Base-by-base conservation (phyloP, 2,329 filamentous ascomycete genomes). In the Trichothecium roseum region DNA sequence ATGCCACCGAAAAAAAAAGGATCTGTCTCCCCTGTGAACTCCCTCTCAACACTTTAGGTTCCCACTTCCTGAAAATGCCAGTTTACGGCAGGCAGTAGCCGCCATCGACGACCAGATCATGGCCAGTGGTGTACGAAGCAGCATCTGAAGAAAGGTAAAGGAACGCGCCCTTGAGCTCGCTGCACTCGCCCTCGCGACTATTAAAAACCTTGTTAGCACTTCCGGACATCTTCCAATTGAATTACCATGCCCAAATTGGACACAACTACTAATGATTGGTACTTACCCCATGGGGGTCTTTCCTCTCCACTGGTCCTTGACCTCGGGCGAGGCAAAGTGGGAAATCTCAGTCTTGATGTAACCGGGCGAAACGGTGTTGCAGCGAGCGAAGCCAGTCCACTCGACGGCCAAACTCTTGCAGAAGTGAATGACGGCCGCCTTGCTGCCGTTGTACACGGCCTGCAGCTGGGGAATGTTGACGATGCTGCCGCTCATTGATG, bases 91-190 rank as follows among this genome's bases (percentile, higher is more conserved):
- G 55, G 49, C 63, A 68, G 57, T 86, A 86, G 37, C 82, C 82
- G 40, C 84, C 84, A 54, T 91, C 84, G 32, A 88, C 72, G 42
- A 84, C 61, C 40, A 91, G 66, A 54, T 87, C 80, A 8, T 72
- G 66, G 1, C 77, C 85, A 8, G 84, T 93, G 14, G 81, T 86
- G 60, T 86, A 93, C 36, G 77, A 83, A n/a, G 80, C 74, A 4
- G 84, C 84, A 57, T 93, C 84, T 12, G 79, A 84, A 14, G 83
- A 81, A 38, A 93, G 66, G 58, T 87, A 91, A 32, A 93, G 60
- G 55, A 83, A 94, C 14, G 81, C 81, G 15, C 84, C 86, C 64
- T 89, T 88, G 47, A 93, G 67, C 64, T 94, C 85, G 40, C 75
- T 72, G 3, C 74, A 64, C 44, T 78, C 67, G 8, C 81, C 85